Percentiles rank a stretch among this genome's conserved stretches.
Conservation (phyloP, 257 asterid species). For the Fraxinus excelsior region DNA sequence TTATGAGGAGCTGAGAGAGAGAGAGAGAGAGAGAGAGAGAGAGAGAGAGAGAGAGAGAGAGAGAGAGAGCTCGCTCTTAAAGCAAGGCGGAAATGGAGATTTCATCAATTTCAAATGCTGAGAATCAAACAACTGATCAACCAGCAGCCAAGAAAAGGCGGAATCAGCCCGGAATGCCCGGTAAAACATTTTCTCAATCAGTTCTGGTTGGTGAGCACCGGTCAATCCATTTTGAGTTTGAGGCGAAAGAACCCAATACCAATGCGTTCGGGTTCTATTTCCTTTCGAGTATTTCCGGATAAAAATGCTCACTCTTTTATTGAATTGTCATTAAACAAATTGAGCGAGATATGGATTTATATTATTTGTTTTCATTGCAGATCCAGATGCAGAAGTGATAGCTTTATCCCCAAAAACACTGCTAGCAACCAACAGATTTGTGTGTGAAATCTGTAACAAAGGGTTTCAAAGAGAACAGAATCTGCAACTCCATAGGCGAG, state of each 20-base stretch:
- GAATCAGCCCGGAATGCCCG: conserved; percentile 96
- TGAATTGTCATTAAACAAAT: background rate
- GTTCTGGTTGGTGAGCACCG: too few species aligned
- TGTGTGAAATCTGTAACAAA: conserved; percentile 90
- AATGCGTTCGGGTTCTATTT: too few species aligned
- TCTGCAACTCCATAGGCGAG: conserved; percentile 85
- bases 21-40: background rate
- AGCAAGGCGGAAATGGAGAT: conserved; percentile 40
- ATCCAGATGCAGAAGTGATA: conserved; percentile 91
- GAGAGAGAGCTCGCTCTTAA: background rate
- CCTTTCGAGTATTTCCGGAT: background rate
- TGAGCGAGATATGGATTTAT: background rate
- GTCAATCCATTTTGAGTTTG: too few species aligned
- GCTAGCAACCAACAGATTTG: conserved; percentile 76
- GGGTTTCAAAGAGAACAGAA: conserved; percentile 96
- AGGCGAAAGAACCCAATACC: background rate
- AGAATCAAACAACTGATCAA: conserved; percentile 31
- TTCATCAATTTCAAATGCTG: conserved; percentile 34
- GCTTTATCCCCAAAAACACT: conserved; percentile 75
- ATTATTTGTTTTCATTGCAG: conserved; percentile 32
- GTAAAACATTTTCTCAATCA: conserved; percentile 36
- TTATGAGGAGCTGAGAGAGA: background rate
- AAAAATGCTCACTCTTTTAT: background rate
- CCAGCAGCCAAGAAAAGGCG: conserved; percentile 59
- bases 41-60: too few species aligned